Conservation (phyloP, 2,329 filamentous ascomycete species). For the Colletotrichum spinosum region DNA sequence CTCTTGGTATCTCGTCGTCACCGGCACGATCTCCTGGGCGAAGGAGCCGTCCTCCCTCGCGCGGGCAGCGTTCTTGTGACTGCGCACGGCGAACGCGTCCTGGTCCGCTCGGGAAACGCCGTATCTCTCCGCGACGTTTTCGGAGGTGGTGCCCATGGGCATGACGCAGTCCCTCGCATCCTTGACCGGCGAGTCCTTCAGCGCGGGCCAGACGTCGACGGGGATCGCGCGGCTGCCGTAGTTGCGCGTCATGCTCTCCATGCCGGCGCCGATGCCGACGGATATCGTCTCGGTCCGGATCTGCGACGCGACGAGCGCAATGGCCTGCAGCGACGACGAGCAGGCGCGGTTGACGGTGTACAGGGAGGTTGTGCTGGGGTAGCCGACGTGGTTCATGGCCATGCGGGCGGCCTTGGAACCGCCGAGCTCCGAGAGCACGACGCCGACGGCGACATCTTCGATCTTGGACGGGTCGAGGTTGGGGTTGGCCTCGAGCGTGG, state of each 20-base stretch:
- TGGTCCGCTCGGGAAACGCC: conserved; percentile 80
- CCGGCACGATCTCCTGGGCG: conserved; percentile 82
- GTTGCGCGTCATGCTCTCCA: conserved; percentile 97
- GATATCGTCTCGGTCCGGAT: conserved; percentile 81
- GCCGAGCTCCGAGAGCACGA: conserved; percentile 90
- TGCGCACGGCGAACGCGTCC: conserved; percentile 82
- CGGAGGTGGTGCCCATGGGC: conserved; percentile 91
- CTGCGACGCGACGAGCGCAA: conserved; percentile 78
- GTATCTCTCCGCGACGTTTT: conserved; percentile 88
- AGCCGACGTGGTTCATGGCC: conserved; percentile 88
- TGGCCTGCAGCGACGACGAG: conserved; percentile 80
- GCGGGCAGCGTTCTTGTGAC: conserved; percentile 77
- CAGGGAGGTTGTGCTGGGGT: conserved; percentile 77
- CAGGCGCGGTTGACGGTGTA: conserved; percentile 93
- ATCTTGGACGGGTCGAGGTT: conserved; percentile 76
- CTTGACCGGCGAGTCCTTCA: conserved; percentile 72
- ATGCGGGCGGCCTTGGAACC: conserved; percentile 92
- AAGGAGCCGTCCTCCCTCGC: conserved; percentile 79
- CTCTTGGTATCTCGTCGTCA: conserved; percentile 76
- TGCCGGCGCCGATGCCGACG: conserved; percentile 84
- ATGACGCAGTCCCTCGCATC: conserved; percentile 90
- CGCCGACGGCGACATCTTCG: conserved; percentile 87
- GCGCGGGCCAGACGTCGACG: conserved; percentile 79
- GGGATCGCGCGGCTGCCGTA: conserved; percentile 90
- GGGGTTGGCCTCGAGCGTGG: conserved; percentile 78